A percentile compares a stretch with the other conserved stretches of the same genome.
Evolutionary conservation across 805 yeast genomes (phyloP).

Genomic region (Ogataea kodamae): DNA sequence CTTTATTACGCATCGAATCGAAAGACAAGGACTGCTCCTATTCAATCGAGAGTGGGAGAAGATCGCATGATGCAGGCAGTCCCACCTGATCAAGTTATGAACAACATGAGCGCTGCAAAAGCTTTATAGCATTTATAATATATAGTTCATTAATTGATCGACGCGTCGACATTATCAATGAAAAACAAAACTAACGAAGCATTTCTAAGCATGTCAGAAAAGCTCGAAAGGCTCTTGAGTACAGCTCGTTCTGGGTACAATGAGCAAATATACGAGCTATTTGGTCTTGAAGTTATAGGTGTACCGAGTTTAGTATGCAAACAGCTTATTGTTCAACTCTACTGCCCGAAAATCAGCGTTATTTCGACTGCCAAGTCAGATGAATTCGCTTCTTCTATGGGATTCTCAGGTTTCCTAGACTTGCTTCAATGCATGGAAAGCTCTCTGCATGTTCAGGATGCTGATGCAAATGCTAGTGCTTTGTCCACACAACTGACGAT

Average conservation of each 20-base stretch:
- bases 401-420: constrained; percentile 19
- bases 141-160: constrained; percentile 11
- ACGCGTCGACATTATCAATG: constrained; percentile 6
- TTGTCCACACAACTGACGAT: constrained; percentile 23
- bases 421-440: constrained; percentile 31
- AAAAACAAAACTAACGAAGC: constrained; percentile 1
- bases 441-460: constrained; percentile 20
- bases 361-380: constrained; percentile 25
- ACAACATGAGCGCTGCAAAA: constrained; percentile 22
- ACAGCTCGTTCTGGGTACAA: constrained; percentile 21
- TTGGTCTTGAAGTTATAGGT: constrained; percentile 27
- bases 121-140: constrained; percentile 7
- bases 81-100: constrained; percentile 52
- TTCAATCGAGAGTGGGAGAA: constrained; percentile 56
- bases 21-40: constrained; percentile 40
- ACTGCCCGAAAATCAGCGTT: constrained; percentile 34
- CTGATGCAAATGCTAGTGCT: constrained; percentile 9
- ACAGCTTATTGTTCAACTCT: constrained; percentile 29
- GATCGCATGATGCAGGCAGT: constrained; percentile 58
- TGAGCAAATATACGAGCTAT: constrained; percentile 16
- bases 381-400: constrained; percentile 19
- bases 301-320: constrained; percentile 27
- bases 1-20: constrained; percentile 34
- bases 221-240: constrained; percentile 12
- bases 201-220: constrained; percentile 9